These are phyloP conservation scores for Aspergillus candidus DNA, from an alignment of 2,329 filamentous ascomycete genomes.

Conservation along the genomic window DNA sequence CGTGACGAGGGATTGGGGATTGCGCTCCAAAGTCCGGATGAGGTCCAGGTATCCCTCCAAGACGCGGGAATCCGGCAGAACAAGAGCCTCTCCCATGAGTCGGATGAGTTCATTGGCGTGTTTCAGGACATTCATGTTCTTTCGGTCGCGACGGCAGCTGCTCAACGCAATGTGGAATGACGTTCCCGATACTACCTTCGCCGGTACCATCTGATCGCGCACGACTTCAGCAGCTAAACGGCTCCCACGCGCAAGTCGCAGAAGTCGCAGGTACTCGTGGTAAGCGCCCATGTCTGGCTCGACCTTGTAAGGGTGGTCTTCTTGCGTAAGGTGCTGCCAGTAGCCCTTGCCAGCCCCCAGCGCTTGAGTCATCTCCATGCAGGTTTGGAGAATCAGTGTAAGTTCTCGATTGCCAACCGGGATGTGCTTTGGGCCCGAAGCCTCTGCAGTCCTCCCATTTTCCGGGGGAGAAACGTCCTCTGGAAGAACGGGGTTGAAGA, in stretches of 20 bases:
- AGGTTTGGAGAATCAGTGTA: slow-evolving; percentile 61
- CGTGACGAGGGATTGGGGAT: slow-evolving; percentile 24
- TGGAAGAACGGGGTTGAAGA: slow-evolving; percentile 32
- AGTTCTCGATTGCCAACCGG: slow-evolving; percentile 53
- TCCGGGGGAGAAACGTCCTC: background rate
- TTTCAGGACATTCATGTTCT: slow-evolving; percentile 63
- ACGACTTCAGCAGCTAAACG: slow-evolving; percentile 56
- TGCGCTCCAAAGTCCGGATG: slow-evolving; percentile 19
- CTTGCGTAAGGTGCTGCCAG: slow-evolving; percentile 65
- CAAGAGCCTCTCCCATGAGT: slow-evolving; percentile 47
- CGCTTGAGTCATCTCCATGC: slow-evolving; percentile 52
- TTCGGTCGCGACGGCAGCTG: slow-evolving; percentile 68
- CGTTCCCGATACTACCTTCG: slow-evolving; percentile 39
- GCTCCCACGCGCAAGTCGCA: slow-evolving; percentile 62
- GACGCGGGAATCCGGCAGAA: slow-evolving; percentile 26
- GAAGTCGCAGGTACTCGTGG: slow-evolving; percentile 59
- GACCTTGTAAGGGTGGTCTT: slow-evolving; percentile 47
- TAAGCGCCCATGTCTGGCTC: slow-evolving; percentile 67
- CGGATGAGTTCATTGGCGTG: slow-evolving; percentile 61
- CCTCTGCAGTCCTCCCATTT: background rate
- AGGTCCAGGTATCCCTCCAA: slow-evolving; percentile 27
- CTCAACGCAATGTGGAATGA: slow-evolving; percentile 68
- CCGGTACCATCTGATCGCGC: slow-evolving; percentile 45
- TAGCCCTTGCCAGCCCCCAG: slow-evolving; percentile 64
- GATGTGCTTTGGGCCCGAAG: slow-evolving; percentile 31